Base-by-base conservation (phyloP, 176 grass and related monocot species). In the Rhynchospora pubera region DNA sequence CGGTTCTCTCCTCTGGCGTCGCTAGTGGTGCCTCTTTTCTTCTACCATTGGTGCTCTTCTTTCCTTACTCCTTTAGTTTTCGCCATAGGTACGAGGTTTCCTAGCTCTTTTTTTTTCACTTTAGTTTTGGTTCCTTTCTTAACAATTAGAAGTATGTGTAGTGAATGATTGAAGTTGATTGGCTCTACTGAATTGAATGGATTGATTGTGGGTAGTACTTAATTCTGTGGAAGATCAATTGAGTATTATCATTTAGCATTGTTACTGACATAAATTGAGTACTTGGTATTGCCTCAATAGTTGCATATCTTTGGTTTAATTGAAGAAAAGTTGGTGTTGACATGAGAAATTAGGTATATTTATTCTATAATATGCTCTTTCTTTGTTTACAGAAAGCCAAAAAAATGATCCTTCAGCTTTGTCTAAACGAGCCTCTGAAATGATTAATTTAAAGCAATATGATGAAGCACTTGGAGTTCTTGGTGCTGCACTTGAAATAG, bases 401-500 rank as follows among this genome's bases (percentile, higher is more conserved):
- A 62, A 86, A 21, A 82, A 87, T 60, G 84, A 98, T 79, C 91
- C 95, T 26, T 57, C 87, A 58, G 82, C 68, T 83, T 82, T 93
- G 73, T 94, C 84, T 59, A 89, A 89, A 43, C 84, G 70, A 85
- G 95, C 92, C 1, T 98, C 95, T 7, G 89, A 88, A 61, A 91
- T 93, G 90, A 93, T 93, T 69, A 90, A 85, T 51, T 57, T 93
- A 13, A 98, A 91, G 19, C 91, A 88, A 47, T 94, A 94, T 50
- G 90, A 90, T 71, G 90, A 87, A 7, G 90, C 92, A 50, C 85
- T 94, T 12, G 95, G 88, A 85, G 82, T 98, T 50, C 89, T 98
- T 59, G 89, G 92, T 87, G 90, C 90, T 66, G 87, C 86, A 12
- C 56, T 98, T 83, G 90, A 93, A 72, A 78, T 88, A 83, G 92